Base-by-base conservation (phyloP, 2,329 filamentous ascomycete genomes). In the Cladorrhinum sp. region DNA sequence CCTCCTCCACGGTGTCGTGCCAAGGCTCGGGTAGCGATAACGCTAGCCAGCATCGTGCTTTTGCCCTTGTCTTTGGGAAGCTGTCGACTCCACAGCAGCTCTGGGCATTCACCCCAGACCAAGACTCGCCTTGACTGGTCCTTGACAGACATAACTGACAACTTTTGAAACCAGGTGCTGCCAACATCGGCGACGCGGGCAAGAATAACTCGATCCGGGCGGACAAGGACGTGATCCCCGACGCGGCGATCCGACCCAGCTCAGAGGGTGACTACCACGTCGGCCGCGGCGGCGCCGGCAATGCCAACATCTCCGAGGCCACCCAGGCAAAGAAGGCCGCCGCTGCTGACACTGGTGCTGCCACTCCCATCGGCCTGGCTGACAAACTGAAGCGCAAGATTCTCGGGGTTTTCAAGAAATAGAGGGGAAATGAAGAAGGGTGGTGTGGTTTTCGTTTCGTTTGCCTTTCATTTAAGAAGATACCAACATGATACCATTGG, bases 281-380 rank as follows among this genome's bases (percentile, higher is more conserved):
- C 45, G 85, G 85, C 59, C 83, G 84, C 29, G 84, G 84, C 68
- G 84, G 84, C 60, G 82, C 80, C 9, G 84, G 83, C 55, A 87
- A 87, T 71, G 70, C 69, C 10, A 29, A 38, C 24, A 66, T 64
- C 36, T 67, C 73, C 63, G 58, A 48, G 23, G 58, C 58, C n/a
- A 60, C 59, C 57, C 53, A 52, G 48, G 50, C 59, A 36, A 64
- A 71, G 36, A 64, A 66, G 60, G 16, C 41, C 18, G 70, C 74
- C 62, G 70, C 41, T 62, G 70, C 71, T 66, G 69, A 69, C 58
- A 62, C 65, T 18, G 60, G 55, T 16, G 22, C 62, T 24, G 59
- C 38, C 29, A 57, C 61, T 23, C 62, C 66, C 27, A 48, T 66
- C 52, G 75, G 82, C 29, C 68, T 85, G 60, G 83, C 82, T 18